These are phyloP conservation scores for Erodium maritimum DNA, from an alignment of 345 rosid species.

Conservation along the genomic window DNA sequence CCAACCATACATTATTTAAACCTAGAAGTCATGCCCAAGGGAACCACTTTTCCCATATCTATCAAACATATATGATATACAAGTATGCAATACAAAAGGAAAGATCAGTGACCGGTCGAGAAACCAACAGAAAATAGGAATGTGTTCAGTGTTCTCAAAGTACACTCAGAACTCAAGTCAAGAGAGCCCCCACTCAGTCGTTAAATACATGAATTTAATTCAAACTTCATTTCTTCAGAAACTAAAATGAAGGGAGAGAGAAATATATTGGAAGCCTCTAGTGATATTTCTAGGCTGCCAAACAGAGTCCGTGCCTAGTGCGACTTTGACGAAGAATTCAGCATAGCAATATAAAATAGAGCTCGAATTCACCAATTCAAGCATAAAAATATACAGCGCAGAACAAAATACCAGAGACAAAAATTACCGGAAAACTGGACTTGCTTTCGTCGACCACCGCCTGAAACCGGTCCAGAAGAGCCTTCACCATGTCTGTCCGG, in stretches of 20 bases:
- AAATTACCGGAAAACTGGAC: constrained; percentile 55
- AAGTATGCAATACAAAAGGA: not conserved
- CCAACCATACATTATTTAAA: too few relatives aligned
- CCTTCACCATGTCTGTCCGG: constrained; percentile 48
- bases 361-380: not conserved
- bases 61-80: too few relatives aligned
- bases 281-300: not conserved
- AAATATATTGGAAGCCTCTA: too few relatives aligned
- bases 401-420: not conserved
- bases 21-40: too few relatives aligned
- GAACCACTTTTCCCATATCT: too few relatives aligned
- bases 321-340: not conserved
- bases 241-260: too few relatives aligned
- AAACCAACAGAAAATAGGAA: not conserved
- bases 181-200: too few relatives aligned
- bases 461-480: constrained; percentile 36
- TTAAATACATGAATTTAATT: too few relatives aligned
- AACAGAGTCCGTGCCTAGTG: not conserved
- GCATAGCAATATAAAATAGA: not conserved
- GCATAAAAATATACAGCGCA: not conserved
- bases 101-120: not conserved
- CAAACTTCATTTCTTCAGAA: too few relatives aligned
- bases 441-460: constrained; percentile 60
- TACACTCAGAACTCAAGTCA: not conserved
- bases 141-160: not conserved